Percentiles rank a stretch among this genome's conserved stretches.
Conservation (phyloP, 2,329 filamentous ascomycete species). For the Arachnomyces sp. region DNA sequence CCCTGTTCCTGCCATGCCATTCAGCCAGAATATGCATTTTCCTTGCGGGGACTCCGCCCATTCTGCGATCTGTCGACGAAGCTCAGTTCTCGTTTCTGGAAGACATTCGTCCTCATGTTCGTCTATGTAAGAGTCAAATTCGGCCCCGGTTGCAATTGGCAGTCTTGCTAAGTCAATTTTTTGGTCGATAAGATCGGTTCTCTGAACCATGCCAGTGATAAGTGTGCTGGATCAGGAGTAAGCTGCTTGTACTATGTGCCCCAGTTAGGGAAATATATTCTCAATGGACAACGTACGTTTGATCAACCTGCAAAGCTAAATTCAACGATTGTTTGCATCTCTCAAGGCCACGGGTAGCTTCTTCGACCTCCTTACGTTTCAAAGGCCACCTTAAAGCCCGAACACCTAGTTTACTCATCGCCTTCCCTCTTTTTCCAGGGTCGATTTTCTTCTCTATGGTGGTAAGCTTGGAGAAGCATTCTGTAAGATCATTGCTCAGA, state of each 20-base stretch:
- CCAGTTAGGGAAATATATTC: no score
- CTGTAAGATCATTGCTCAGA: slow-evolving; percentile 3
- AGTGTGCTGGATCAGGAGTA: no score
- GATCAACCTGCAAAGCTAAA: slow-evolving; percentile 21
- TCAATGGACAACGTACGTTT: slow-evolving; percentile 20
- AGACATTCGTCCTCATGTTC: slow-evolving; percentile 9
- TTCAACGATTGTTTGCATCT: slow-evolving; percentile 19
- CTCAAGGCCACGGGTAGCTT: slow-evolving; percentile 13
- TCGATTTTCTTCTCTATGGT: slow-evolving; percentile 11
- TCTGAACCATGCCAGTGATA: no score
- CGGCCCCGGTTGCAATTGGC: no score
- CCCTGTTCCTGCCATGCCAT: slow-evolving; percentile 22
- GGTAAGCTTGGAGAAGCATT: slow-evolving; percentile 7
- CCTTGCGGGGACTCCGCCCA: slow-evolving; percentile 9
- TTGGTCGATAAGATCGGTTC: no score
- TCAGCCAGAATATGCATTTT: slow-evolving; percentile 20
- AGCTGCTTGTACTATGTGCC: no score
- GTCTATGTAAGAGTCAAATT: no score
- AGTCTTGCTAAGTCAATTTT: no score
- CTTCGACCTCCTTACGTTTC: slow-evolving; percentile 18
- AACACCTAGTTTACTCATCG: slow-evolving; percentile 17
- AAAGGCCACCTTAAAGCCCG: slow-evolving; percentile 26
- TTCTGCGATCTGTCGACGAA: slow-evolving; percentile 13
- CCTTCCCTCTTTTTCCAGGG: slow-evolving; percentile 4
- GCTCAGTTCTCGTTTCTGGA: slow-evolving; percentile 12